phyloP scores from a whole-genome alignment of 2,329 filamentous ascomycete species.

The Zasmidium citrigriseum region DNA sequence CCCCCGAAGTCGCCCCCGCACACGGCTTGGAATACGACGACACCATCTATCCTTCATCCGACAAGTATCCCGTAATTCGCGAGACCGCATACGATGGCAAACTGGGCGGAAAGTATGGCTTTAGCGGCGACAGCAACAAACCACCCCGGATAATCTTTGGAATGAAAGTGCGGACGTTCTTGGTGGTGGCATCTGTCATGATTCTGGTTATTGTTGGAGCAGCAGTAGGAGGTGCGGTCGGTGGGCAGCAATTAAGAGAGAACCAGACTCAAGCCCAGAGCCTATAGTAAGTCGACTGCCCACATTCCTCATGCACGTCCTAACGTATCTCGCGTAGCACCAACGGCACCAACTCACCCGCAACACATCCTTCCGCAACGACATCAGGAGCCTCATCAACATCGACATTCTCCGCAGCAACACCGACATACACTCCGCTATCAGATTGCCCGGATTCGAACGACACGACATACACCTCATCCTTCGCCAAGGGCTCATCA shows the following conservation, averaged over 20 bases:
- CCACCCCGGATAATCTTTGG: slow-evolving; percentile 42
- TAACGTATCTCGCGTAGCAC: slow-evolving; percentile 15
- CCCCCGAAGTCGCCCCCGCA: slow-evolving; percentile 40
- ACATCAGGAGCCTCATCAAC: slow-evolving; percentile 21
- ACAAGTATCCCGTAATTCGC: slow-evolving; percentile 39
- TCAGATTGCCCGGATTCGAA: slow-evolving; percentile 34
- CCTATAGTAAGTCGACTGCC: slow-evolving; percentile 11
- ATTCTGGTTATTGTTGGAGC: slow-evolving; percentile 36
- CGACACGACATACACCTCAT: slow-evolving; percentile 34
- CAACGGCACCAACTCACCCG: slow-evolving; percentile 19
- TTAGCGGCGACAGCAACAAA: slow-evolving; percentile 30
- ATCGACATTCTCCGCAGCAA: slow-evolving; percentile 31
- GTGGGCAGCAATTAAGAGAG: slow-evolving; percentile 31
- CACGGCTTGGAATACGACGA: slow-evolving; percentile 42
- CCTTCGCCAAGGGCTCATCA: slow-evolving; percentile 18
- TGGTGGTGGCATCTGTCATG: slow-evolving; percentile 35
- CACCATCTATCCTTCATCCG: slow-evolving; percentile 36
- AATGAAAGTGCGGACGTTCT: slow-evolving; percentile 39
- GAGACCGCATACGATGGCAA: slow-evolving; percentile 28
- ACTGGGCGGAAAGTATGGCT: slow-evolving; percentile 19
- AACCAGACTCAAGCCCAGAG: slow-evolving; percentile 16
- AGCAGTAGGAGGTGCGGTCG: slow-evolving; percentile 40
- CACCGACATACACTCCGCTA: slow-evolving; percentile 35
- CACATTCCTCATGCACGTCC: slow-evolving; percentile 13
- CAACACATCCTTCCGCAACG: slow-evolving; percentile 13